These are phyloP conservation scores for Torulaspora globosa DNA, from an alignment of 1,139 yeast genomes.

Conservation along the genomic window DNA sequence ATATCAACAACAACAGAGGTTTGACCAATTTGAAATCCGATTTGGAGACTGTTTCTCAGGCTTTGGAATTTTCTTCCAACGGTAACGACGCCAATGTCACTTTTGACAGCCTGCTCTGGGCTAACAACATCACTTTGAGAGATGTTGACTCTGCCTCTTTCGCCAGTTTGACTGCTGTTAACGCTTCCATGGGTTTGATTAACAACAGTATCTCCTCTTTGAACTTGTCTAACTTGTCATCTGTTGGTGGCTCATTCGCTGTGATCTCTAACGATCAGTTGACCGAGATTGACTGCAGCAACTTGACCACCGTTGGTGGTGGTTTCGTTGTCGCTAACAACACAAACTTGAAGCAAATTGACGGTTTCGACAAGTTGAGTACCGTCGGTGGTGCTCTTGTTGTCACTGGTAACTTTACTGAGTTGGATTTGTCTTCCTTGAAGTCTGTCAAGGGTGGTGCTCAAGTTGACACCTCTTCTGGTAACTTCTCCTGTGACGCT, in stretches of 20 bases:
- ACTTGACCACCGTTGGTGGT: conserved; percentile 74
- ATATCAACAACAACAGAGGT: conserved; percentile 83
- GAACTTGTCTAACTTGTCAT: conserved; percentile 51
- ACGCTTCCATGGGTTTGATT: conserved; percentile 76
- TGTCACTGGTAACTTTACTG: conserved; percentile 72
- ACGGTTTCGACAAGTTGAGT: conserved; percentile 69
- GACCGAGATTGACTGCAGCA: conserved; percentile 63
- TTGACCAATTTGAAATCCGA: conserved; percentile 67
- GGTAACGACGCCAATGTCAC: conserved; percentile 66
- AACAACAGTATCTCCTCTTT: conserved; percentile 58
- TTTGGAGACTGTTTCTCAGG: conserved; percentile 67
- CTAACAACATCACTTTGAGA: conserved; percentile 81
- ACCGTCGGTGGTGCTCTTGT: conserved; percentile 84
- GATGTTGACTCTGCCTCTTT: conserved; percentile 69
- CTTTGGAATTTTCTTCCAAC: conserved; percentile 78
- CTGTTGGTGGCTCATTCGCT: conserved; percentile 78
- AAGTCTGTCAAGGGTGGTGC: conserved; percentile 89
- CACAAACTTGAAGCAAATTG: conserved; percentile 58
- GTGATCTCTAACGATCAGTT: conserved; percentile 70
- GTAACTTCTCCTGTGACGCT: conserved; percentile 74
- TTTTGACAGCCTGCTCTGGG: conserved; percentile 71
- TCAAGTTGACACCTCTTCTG: conserved; percentile 63
- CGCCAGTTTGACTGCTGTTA: conserved; percentile 62
- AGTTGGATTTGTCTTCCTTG: conserved; percentile 70
- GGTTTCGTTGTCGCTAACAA: conserved; percentile 85